These are phyloP conservation scores for Pichia sp. DNA, from an alignment of 1,139 yeast species.

Conservation along the genomic window DNA sequence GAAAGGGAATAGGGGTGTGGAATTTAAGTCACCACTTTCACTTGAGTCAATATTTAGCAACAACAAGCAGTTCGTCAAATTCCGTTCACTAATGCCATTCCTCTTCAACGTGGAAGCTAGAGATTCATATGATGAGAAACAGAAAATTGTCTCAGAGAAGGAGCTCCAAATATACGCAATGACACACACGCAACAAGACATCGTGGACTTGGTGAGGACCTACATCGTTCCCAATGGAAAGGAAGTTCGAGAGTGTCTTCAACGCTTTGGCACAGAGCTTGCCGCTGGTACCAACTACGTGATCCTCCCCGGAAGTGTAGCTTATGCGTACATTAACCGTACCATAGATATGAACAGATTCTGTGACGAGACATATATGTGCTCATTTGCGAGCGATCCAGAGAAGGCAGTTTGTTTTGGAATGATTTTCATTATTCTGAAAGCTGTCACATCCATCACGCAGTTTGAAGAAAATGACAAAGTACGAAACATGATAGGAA, in stretches of 20 bases:
- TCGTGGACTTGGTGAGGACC: slow-evolving; percentile 7
- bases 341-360: too few relatives aligned
- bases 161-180: slow-evolving; percentile 1
- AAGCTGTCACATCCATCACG: slow-evolving; percentile 1
- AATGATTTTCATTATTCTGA: slow-evolving; percentile 1
- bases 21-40: slow-evolving; percentile 8
- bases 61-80: slow-evolving; percentile 5
- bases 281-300: too few relatives aligned
- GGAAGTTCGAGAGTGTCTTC: too few relatives aligned
- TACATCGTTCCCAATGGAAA: slow-evolving; percentile 11
- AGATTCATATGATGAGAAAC: background rate
- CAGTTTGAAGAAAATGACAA: background rate
- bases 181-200: slow-evolving; percentile 5
- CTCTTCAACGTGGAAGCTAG: slow-evolving; percentile 9
- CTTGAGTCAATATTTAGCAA: slow-evolving; percentile 5
- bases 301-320: too few relatives aligned
- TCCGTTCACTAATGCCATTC: slow-evolving; percentile 6
- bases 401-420: slow-evolving; percentile 9
- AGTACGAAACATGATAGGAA: slow-evolving; percentile 8
- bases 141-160: background rate
- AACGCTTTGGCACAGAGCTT: too few relatives aligned
- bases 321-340: too few relatives aligned
- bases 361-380: slow-evolving; percentile 5
- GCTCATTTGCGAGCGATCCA: slow-evolving; percentile 4
- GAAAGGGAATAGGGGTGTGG: slow-evolving; percentile 8